Conservation (phyloP, 2,329 filamentous ascomycete species). For the Ciborinia camelliae region DNA sequence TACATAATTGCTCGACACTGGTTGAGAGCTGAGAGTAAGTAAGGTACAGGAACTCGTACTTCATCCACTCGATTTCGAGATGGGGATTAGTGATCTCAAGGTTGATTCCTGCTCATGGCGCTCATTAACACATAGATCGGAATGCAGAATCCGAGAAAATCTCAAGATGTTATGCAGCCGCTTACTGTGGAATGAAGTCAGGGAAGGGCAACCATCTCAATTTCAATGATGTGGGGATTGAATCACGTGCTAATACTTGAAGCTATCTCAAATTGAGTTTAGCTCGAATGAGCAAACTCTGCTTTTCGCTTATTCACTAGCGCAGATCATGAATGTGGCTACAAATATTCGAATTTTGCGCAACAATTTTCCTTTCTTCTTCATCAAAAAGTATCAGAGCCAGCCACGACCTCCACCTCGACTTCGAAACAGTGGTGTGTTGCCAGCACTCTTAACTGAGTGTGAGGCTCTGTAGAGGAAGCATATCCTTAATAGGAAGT, state of each 20-base stretch:
- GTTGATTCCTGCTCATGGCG: not conserved
- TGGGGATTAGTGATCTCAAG: not conserved
- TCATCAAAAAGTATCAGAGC: slow-evolving; percentile 62
- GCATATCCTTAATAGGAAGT: slow-evolving; percentile 63
- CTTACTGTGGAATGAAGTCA: not conserved
- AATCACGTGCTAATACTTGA: not conserved
- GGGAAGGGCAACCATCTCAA: not conserved
- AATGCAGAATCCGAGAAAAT: not conserved
- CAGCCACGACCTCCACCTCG: slow-evolving; percentile 67
- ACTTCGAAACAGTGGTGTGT: slow-evolving; percentile 59
- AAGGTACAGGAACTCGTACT: not conserved
- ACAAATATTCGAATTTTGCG: slow-evolving; percentile 15
- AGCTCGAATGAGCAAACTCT: not conserved
- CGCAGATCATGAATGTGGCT: not conserved
- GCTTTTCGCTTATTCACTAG: slow-evolving; percentile 15
- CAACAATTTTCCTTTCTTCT: slow-evolving; percentile 33
- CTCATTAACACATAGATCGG: not conserved
- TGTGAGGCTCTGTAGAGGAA: slow-evolving; percentile 62
- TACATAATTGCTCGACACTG: not conserved
- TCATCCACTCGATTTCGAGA: not conserved
- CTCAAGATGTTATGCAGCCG: not conserved
- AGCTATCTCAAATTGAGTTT: not conserved
- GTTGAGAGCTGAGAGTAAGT: not conserved
- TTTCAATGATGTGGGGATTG: not conserved
- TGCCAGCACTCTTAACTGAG: slow-evolving; percentile 57